These are phyloP conservation scores for Neonectria faginata DNA, from an alignment of 2,329 filamentous ascomycete genomes.

Conservation along the genomic window DNA sequence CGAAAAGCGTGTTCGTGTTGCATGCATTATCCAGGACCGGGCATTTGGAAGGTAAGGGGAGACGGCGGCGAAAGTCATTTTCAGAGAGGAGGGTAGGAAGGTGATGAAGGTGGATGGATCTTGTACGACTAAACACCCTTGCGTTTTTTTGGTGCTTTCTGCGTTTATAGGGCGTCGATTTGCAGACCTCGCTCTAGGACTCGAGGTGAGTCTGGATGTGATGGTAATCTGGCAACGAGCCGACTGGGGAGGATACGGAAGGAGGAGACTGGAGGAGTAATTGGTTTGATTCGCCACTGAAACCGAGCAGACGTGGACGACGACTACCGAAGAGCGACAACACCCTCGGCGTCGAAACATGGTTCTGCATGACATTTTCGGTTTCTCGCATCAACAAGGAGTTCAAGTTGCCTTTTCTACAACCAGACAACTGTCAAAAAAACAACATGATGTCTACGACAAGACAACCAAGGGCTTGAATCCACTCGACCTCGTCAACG, in stretches of 20 bases:
- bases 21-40: conserved; percentile 57
- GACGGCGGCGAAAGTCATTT: conserved; percentile 45
- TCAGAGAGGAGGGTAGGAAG: conserved; percentile 32
- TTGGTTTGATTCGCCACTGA: conserved; percentile 44
- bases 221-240: conserved; percentile 24
- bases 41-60: conserved; percentile 47
- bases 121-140: conserved; percentile 50
- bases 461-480: conserved; percentile 46
- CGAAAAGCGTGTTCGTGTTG: conserved; percentile 57
- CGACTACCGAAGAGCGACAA: conserved; percentile 35
- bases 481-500: conserved; percentile 48
- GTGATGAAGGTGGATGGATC: conserved; percentile 41
- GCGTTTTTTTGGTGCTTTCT: conserved; percentile 36
- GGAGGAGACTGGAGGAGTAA: conserved; percentile 38
- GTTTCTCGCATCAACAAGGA: conserved; percentile 44
- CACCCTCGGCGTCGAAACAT: conserved; percentile 33
- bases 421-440: conserved; percentile 37
- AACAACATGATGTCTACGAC: conserved; percentile 42
- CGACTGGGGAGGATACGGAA: conserved; percentile 19
- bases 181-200: conserved; percentile 20
- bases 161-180: conserved; percentile 34
- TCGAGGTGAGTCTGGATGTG: conserved; percentile 24
- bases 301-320: conserved; percentile 40
- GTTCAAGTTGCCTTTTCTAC: conserved; percentile 45
- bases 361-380: conserved; percentile 36